Conservation (phyloP, 2,329 filamentous ascomycete genomes). For the Paracoccidioides brasiliensis region DNA sequence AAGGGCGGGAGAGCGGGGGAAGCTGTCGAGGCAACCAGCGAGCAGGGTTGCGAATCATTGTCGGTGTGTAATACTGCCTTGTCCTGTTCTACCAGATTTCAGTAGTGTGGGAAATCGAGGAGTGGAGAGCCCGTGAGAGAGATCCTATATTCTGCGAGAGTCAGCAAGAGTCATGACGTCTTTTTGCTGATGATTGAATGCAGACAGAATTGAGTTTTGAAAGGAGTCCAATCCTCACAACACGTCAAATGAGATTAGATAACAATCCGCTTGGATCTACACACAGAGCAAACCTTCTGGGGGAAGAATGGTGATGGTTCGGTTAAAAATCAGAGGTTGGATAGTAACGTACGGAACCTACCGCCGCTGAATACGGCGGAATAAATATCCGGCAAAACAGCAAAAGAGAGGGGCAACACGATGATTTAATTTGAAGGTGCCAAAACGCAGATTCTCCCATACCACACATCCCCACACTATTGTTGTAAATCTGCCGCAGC, state of each 20-base stretch:
- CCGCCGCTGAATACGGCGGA: too few species aligned
- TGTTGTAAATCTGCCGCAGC: too few species aligned
- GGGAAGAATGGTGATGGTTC: too few species aligned
- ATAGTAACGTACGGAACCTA: too few species aligned
- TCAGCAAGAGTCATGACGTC: neutral
- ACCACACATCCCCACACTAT: too few species aligned
- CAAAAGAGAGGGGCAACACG: too few species aligned
- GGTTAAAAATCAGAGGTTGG: too few species aligned
- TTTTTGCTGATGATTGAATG: too few species aligned
- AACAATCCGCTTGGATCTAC: neutral
- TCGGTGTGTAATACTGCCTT: neutral
- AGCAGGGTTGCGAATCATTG: slow-evolving; percentile 25
- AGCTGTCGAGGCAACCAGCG: slow-evolving; percentile 25
- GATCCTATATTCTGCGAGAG: neutral
- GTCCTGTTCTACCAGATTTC: neutral
- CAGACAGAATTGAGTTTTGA: neutral
- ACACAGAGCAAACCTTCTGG: neutral
- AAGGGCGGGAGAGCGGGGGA: slow-evolving; percentile 10
- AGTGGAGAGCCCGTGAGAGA: neutral
- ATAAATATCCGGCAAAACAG: too few species aligned
- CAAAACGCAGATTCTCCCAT: too few species aligned
- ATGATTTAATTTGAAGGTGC: too few species aligned
- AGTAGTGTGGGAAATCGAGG: neutral
- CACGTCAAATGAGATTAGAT: too few species aligned
- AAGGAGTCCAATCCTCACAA: neutral